Evolutionary conservation across 2,329 filamentous ascomycete genomes (phyloP).

Genomic region (Fusarium anthophilum): DNA sequence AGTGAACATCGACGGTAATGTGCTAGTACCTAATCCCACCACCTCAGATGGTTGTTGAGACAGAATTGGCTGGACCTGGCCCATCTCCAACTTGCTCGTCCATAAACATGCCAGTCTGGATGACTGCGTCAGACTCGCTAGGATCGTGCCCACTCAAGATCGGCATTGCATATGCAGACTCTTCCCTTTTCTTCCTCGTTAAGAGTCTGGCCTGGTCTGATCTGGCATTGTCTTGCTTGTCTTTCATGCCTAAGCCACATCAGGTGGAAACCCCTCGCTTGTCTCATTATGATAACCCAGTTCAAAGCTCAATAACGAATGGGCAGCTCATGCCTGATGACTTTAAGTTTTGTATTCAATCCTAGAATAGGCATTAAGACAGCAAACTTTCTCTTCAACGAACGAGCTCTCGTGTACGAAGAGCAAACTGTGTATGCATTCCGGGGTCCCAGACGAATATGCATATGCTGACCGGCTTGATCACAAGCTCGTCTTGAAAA

Average conservation of each 20-base stretch:
- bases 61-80: background rate
- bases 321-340: background rate
- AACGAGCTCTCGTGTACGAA: background rate
- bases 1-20: background rate
- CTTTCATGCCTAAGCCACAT: background rate
- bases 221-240: background rate
- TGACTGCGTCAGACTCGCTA: slow-evolving; percentile 18
- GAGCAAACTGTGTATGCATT: background rate
- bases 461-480: background rate
- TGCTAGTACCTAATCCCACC: background rate
- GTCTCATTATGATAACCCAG: background rate
- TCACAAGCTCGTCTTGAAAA: background rate
- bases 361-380: background rate
- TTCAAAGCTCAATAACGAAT: slow-evolving; percentile 5
- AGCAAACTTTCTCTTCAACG: background rate
- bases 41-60: background rate
- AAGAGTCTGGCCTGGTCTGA: background rate
- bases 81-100: background rate
- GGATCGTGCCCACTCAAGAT: slow-evolving; percentile 20
- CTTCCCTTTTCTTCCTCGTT: slow-evolving; percentile 9
- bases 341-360: background rate
- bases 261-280: slow-evolving; percentile 8
- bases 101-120: slow-evolving; percentile 10
- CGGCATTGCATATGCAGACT: slow-evolving; percentile 26
- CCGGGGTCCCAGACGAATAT: background rate